Conservation (phyloP, 1,284 basidiomycete species). For the Phaffia rhodozyma region DNA sequence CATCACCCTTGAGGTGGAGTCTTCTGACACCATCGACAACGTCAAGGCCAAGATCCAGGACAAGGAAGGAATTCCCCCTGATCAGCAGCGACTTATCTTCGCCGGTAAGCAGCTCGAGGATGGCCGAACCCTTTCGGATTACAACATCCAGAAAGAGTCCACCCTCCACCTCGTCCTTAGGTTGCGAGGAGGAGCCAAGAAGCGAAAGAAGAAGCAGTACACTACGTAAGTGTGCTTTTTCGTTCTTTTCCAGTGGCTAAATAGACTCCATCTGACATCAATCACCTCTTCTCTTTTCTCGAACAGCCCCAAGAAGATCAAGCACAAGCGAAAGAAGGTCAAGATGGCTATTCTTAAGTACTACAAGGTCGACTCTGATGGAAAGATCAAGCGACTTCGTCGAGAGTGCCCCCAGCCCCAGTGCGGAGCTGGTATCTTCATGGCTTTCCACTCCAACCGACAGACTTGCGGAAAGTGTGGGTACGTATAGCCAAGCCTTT, state of each 20-base stretch:
- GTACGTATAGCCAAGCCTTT: slow-evolving; percentile 22
- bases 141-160: slow-evolving; percentile 90
- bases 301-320: slow-evolving; percentile 90
- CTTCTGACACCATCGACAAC: slow-evolving; percentile 50
- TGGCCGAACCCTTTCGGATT: slow-evolving; percentile 84
- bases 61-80: slow-evolving; percentile 67
- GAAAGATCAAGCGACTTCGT: slow-evolving; percentile 97
- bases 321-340: slow-evolving; percentile 99
- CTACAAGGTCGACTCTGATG: slow-evolving; percentile 75
- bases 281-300: slow-evolving; percentile 9
- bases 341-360: slow-evolving; percentile 97
- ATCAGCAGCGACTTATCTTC: slow-evolving; percentile 89
- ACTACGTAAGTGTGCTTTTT: slow-evolving; percentile 32
- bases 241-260: not conserved
- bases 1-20: slow-evolving; percentile 48
- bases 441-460: slow-evolving; percentile 90
- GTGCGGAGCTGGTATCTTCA: slow-evolving; percentile 93
- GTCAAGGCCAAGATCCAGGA: slow-evolving; percentile 49
- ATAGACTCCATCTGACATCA: slow-evolving; percentile 39
- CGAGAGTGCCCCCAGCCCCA: slow-evolving; percentile 81
- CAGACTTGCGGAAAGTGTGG: slow-evolving; percentile 77
- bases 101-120: slow-evolving; percentile 95
- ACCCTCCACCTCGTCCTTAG: slow-evolving; percentile 93
- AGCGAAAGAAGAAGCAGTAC: slow-evolving; percentile 99
- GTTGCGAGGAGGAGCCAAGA: slow-evolving; percentile 66